Evolutionary conservation across 306 rosid species (phyloP).

Genomic region (Malus asiatica): DNA sequence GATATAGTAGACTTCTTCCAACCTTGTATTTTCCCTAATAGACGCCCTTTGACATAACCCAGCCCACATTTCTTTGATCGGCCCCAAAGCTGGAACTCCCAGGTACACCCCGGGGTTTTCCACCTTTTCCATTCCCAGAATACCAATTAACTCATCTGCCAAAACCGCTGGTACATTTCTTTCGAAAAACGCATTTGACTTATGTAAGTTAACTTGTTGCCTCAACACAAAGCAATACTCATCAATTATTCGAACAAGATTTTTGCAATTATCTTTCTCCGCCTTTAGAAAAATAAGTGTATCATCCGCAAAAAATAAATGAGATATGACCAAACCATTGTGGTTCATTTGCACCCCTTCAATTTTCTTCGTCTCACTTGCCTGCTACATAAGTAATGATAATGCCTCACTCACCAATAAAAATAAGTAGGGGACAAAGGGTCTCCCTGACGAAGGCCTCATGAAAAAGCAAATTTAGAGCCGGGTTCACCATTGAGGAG

Average conservation of each 20-base stretch:
- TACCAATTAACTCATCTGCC: no score
- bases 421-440: not conserved
- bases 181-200: not conserved
- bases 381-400: not conserved
- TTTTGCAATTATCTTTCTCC: not conserved
- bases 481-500: not conserved
- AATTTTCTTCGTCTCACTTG: no score
- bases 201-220: no score
- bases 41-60: no score
- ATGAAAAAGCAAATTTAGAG: fast-evolving
- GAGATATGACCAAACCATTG: not conserved
- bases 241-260: not conserved
- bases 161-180: no score
- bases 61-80: not conserved
- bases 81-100: not conserved
- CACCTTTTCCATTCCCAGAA: no score
- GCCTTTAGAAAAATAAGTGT: not conserved
- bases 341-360: not conserved
- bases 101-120: not conserved
- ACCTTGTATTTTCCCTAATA: not conserved
- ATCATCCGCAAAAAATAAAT: not conserved
- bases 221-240: not conserved
- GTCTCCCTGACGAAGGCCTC: not conserved
- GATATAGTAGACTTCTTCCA: not conserved
- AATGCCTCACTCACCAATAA: not conserved